Evolutionary conservation across 345 rosid species (phyloP), one percentile per base, ranked within the genome.

Genomic region (Geranium brycei): DNA sequence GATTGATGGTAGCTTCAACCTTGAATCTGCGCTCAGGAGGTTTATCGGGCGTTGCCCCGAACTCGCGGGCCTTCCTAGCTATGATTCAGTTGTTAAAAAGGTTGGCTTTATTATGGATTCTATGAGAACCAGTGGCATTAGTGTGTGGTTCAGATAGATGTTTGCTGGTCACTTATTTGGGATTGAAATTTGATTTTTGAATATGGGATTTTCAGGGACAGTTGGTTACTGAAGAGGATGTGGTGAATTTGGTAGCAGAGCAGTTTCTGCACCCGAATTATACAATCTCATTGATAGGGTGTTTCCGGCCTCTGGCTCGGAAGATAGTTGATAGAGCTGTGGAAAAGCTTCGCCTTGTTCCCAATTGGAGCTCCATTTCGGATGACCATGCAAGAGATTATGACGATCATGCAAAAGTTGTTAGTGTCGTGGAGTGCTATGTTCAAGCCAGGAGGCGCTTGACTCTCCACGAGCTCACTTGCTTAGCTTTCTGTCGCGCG

Each of bases 391-490:
- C 56, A 31, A 61, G 76, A 4, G 19, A 17, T 7, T 51, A 56
- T 15, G 61, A 14, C 41, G 41, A 28, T 13, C 56, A 14, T 7
- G 59, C 12, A 3, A 62, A 62, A 61, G 63, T 65, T 63, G 77
- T 79, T 71, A 75, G 75, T 76, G 69, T 89, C 60, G 59, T 89
- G 30, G 86, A 85, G 69, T 75, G 70, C 58, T 85, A 78, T 59
- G 75, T 73, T 71, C 79, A 62, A 66, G 75, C 75, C 69, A 88
- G 87, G 63, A 80, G 68, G 79, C 86, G 83, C 57, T 66, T 92
- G 78, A 72, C 76, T 71, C 91, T 92, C 70, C 96, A 92, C 3
- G 96, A 89, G 83, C 78, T 87, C 64, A 85, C 88, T 77, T 92
- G 96, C 78, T 72, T 92, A 69, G 96, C 93, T 17, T 83, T 92